Percentiles rank a stretch among this genome's conserved stretches.
Evolutionary conservation across 495 filamentous ascomycete species (phyloP).

Genomic region (Talaromyces ruber): DNA sequence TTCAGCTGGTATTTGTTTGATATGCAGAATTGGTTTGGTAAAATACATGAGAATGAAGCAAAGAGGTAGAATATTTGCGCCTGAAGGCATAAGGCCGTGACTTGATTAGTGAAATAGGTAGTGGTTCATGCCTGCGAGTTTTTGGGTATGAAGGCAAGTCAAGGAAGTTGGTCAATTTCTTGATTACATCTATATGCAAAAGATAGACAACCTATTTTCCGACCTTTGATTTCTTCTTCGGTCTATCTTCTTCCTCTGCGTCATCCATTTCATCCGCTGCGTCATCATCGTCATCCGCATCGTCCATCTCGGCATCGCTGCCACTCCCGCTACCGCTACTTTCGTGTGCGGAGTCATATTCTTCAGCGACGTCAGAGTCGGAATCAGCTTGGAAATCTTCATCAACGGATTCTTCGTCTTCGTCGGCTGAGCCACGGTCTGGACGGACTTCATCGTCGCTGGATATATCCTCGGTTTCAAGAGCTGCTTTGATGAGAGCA

Average conservation of each 20-base stretch:
- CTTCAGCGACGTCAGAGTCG: constrained; percentile 93
- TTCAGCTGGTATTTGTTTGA: neutral
- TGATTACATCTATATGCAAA: neutral
- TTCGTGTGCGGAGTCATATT: constrained; percentile 86
- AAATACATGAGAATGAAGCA: neutral
- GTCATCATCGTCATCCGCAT: constrained; percentile 44
- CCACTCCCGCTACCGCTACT: constrained; percentile 64
- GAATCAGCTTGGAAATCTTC: constrained; percentile 91
- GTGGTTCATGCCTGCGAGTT: neutral
- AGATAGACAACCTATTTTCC: constrained; percentile 19
- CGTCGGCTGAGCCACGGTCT: constrained; percentile 86
- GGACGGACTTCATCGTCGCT: constrained; percentile 72
- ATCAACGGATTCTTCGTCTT: constrained; percentile 89
- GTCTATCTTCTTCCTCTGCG: constrained; percentile 33
- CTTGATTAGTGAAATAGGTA: too few species aligned
- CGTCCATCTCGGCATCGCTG: constrained; percentile 57
- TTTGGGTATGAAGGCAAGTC: neutral
- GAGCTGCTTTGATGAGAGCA: constrained; percentile 68
- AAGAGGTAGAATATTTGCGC: too few species aligned
- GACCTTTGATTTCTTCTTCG: constrained; percentile 64
- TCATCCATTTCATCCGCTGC: constrained; percentile 41
- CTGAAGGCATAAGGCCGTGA: too few species aligned
- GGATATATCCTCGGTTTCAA: constrained; percentile 65
- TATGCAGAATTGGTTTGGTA: neutral
- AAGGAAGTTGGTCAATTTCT: neutral